Base-by-base conservation (phyloP, 2,329 filamentous ascomycete genomes). In the Coniella vitis region DNA sequence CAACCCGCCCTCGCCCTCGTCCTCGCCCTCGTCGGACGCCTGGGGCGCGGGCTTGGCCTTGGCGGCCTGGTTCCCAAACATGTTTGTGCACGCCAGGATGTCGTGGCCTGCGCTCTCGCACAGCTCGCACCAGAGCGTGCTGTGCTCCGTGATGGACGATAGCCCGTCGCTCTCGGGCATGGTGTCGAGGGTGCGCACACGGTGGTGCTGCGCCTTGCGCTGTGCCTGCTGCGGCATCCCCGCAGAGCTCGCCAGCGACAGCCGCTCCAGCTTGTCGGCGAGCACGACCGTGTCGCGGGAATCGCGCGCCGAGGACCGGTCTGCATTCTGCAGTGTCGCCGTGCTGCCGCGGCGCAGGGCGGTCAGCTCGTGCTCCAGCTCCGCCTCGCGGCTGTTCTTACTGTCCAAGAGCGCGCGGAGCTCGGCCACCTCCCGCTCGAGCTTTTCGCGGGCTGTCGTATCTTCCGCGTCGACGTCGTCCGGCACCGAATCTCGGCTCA, bases 51-150 rank as follows among this genome's bases (percentile, higher is more conserved):
- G 47, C 37, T 51, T 37, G n/a, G 42, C 45, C 35, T 45, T 35
- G 59, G 47, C 39, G 59, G 59, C 38, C 58, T 34, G 58, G 57
- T 70, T 63, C 2, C 76, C 82, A 65, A 87, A 91, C 83, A 95
- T 93, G 65, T 89, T 91, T 46, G 87, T 90, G 74, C 91, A 97
- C 19, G 87, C 94, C 49, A 97, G 73, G 53, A 97, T 95, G 60
- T 97, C 91, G 62, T 97, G 91, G 14, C 91, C 90, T 40, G 81
- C 78, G 31, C 87, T 87, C 70, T 96, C 90, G 69, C 91, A 97
- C 54, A 97, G 93, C 69, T 97, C 93, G 67, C 91, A 97, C 86
- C 87, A 95, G 54, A 90, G 76, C 14, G 76, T 79, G 63, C 81
- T 86, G 58, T 76, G 83, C 62, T 90, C 87, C 35, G 85, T 87